phyloP scores from a whole-genome alignment of 257 asterid genomes.

The Eucommia ulmoides region DNA sequence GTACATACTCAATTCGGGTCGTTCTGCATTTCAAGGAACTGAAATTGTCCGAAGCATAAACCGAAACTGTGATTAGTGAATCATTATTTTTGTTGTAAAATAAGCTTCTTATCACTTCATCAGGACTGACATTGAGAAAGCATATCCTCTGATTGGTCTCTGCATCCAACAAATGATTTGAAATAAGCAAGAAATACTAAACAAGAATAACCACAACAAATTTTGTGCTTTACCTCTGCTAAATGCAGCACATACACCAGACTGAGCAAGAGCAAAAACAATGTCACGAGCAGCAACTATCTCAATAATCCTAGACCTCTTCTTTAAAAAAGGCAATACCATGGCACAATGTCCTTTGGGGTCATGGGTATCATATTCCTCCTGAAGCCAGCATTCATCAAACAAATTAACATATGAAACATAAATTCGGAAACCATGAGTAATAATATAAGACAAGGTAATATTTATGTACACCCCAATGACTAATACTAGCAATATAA shows the following conservation, averaged over 20 bases:
- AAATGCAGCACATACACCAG: conserved; percentile 98
- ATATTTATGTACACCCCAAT: too few relatives aligned
- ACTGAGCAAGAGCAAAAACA: conserved; percentile 97
- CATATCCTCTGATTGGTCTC: conserved; percentile 91
- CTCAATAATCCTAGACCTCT: conserved; percentile 88
- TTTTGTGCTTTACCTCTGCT: conserved; percentile 57
- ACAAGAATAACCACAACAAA: background rate
- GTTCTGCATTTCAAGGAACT: conserved; percentile 95
- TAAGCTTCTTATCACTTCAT: conserved; percentile 95
- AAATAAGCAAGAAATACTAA: background rate
- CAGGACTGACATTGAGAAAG: conserved; percentile 89
- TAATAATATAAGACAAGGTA: too few relatives aligned
- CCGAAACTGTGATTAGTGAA: conserved; percentile 95
- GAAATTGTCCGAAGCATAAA: conserved; percentile 89
- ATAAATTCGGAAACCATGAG: too few relatives aligned
- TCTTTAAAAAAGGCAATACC: conserved; percentile 77
- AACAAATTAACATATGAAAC: background rate
- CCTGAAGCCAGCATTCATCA: conserved; percentile 32
- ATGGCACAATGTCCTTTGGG: conserved; percentile 67
- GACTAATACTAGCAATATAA: too few relatives aligned
- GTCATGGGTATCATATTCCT: conserved; percentile 97
- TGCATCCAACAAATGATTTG: conserved; percentile 29
- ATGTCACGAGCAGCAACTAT: conserved; percentile 97
- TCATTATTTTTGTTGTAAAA: conserved; percentile 96
- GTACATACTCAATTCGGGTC: conserved; percentile 87